Conservation (phyloP, 2,329 filamentous ascomycete species). For the Pyrenophora seminiperda region DNA sequence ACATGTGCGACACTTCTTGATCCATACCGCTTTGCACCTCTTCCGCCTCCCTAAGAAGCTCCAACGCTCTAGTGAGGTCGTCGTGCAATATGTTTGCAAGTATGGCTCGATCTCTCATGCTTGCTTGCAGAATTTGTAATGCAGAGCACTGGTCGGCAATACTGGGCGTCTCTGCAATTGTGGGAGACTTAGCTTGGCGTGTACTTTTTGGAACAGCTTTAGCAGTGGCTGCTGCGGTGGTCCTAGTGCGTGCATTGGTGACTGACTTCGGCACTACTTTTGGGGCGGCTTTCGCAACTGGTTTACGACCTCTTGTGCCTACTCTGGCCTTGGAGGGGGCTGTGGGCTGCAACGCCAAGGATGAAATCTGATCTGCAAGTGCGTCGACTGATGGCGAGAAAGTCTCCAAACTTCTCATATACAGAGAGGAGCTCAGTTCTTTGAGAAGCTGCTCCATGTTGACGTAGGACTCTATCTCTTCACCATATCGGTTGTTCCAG, state of each 20-base stretch:
- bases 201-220: constrained; percentile 23
- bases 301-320: constrained; percentile 30
- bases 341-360: constrained; percentile 44
- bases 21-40: constrained; percentile 43
- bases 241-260: constrained; percentile 22
- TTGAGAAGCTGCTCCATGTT: constrained; percentile 54
- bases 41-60: constrained; percentile 35
- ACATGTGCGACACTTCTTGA: constrained; percentile 55
- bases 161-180: constrained; percentile 13
- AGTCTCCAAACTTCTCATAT: constrained; percentile 35
- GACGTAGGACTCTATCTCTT: constrained; percentile 57
- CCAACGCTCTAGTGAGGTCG: constrained; percentile 35
- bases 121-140: constrained; percentile 52
- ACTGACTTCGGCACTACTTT: constrained; percentile 19
- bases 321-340: constrained; percentile 18
- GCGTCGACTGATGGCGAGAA: constrained; percentile 37
- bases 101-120: constrained; percentile 59
- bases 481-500: constrained; percentile 53
- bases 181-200: constrained; percentile 12
- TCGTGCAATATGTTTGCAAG: constrained; percentile 47
- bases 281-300: constrained; percentile 22
- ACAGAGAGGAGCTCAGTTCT: constrained; percentile 47
- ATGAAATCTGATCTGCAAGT: constrained; percentile 52
- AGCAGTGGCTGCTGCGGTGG: constrained; percentile 16
- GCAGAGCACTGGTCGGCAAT: constrained; percentile 46